Base-by-base conservation (phyloP, 2,329 filamentous ascomycete genomes). In the Colletotrichum truncatum region DNA sequence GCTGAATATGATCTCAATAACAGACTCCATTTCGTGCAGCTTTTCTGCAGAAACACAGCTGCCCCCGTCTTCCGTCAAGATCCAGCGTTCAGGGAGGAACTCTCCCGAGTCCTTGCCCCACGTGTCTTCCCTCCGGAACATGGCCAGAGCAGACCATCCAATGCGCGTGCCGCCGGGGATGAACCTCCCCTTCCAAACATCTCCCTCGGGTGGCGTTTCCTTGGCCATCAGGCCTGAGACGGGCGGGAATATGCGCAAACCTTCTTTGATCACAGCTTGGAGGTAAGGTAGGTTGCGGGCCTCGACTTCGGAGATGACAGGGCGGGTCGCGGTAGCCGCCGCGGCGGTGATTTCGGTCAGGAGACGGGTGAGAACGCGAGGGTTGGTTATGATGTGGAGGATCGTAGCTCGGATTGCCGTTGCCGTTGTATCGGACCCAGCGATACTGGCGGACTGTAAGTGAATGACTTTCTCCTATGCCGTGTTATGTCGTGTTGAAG, bases 341-440 rank as follows among this genome's bases (percentile, higher is more conserved):
- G 32, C 46, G 18, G 43, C 74, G 0, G 77, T 78, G 43, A 84
- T 78, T 68, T 87, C 84, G 0, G 71, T 71, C 5, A 81, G 80
- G 0, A 89, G 74, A 3, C 74, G 81, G 4, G 68, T 60, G 61
- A 83, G 79, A 1, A 86, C 80, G 1, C 75, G 76, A 0, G 83
- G 82, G 23, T 80, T 82, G n/a, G 81, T 84, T 21, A 83, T 80
- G 59, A 89, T 72, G 70, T 85, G 80, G 21, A 88, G 78, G 58
- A 89, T 67, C 1, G 81, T 85, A 36, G 81, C 77, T 3, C 87
- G 82, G 9, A 89, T 80, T 2, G 81, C 81, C 0, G 84, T 85
- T 0, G 87, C 85, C 0, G 85, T 87, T 5, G 85, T 88, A 65
- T 89, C 87, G 0, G 85, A 85, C 4, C 87, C 87, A 4, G 86